Evolutionary conservation across 768 basidiomycete species (phyloP).

Genomic region (Mycena crocata): DNA sequence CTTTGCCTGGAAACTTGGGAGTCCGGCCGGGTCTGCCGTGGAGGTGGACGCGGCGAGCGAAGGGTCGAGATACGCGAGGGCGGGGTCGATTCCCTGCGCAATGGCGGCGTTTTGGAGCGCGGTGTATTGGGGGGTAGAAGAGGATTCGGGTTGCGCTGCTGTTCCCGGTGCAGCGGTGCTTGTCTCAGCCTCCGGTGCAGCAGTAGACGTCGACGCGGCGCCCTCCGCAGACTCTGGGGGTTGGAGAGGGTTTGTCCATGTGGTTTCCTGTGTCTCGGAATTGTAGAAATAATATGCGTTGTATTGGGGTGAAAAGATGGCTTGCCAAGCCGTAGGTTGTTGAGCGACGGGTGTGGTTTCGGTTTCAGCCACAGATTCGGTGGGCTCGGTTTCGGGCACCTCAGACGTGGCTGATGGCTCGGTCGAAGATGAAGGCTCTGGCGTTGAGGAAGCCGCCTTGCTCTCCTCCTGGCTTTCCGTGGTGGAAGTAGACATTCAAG

Average conservation of each 20-base stretch:
- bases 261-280: conserved; percentile 78
- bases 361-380: conserved; percentile 19
- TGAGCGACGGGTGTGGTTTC: conserved; percentile 25
- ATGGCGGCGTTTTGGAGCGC: conserved; percentile 77
- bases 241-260: conserved; percentile 84
- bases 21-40: conserved; percentile 45
- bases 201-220: conserved; percentile 39
- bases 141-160: conserved; percentile 30
- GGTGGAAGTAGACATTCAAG: conserved; percentile 19
- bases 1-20: conserved; percentile 70
- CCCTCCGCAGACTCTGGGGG: conserved; percentile 40
- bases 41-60: conserved; percentile 61
- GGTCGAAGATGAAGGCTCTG: conserved; percentile 25
- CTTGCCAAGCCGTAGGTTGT: conserved; percentile 71
- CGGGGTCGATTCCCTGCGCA: conserved; percentile 86
- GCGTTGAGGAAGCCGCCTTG: conserved; percentile 25
- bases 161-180: conserved; percentile 26
- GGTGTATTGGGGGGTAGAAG: conserved; percentile 50
- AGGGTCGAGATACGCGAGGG: conserved; percentile 84
- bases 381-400: conserved; percentile 10
- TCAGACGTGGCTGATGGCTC: conserved; percentile 25
- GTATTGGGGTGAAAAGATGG: conserved; percentile 81
- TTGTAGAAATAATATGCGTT: conserved; percentile 92
- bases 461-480: conserved; percentile 18
- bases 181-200: conserved; percentile 34